Evolutionary conservation across 1,284 basidiomycete genomes (phyloP), one percentile per base, ranked within the genome.

Genomic region (Boletus sp.): DNA sequence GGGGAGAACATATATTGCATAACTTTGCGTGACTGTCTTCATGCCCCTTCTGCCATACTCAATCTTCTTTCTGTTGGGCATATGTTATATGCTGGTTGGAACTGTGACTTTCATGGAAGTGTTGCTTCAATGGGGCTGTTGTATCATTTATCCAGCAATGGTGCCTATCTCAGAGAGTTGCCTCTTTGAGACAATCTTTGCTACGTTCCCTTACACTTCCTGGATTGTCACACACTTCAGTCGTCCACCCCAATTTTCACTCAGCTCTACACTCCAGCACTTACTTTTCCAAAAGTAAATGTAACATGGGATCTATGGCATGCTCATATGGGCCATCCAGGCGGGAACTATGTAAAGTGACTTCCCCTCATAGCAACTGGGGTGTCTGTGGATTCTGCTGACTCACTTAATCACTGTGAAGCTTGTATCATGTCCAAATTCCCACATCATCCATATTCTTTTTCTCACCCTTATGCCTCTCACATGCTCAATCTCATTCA

Each of bases 371-470:
- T n/a, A 0, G 14, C 38, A 0, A n/a, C 17, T 9, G 48, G 55
- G 0, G 21, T 56, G 0, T 10, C 2, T 3, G 13, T 51, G 2
- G 23, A 31, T 1, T 11, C 13, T 0, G 7, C 14, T 2, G 5
- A 25, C 4, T 35, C 28, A 0, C 21, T 33, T 0, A 6, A 13
- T 2, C 7, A 16, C 0, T 56, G 55, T 21, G 14, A 56, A 6
- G 37, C 30, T 0, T 56, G 55, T 8, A 35, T 46, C 3, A 19
- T 56, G 4, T 3, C 48, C 3, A 56, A 56, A 9, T 30, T 43
- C 6, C 55, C 37, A 2, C 4, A 30, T 0, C 3, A 9, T 3
- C 55, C 55, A 0, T 30, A 27, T 13, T n/a, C 37, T 1, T 33
- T n/a, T n/a, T n/a, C n/a, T n/a, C n/a, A n/a, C n/a, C 38, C 38